phyloP scores from a whole-genome alignment of 169 alveolate species.

The Plasmodium cynomolgi region DNA sequence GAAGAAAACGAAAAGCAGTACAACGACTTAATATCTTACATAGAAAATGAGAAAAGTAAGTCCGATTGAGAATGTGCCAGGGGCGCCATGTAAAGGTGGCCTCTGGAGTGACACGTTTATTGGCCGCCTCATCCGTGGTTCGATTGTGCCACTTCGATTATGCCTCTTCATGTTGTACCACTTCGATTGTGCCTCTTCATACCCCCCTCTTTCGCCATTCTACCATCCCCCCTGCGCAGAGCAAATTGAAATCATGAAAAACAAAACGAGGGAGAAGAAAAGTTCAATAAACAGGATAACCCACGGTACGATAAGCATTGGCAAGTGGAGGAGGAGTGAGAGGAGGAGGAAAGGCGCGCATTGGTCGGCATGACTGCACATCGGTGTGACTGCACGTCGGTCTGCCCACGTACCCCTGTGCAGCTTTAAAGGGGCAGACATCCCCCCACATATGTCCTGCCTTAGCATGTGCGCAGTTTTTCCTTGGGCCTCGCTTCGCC shows the following conservation, averaged over 20 bases:
- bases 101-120: not conserved
- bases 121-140: not conserved
- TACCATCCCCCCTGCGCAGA: not conserved
- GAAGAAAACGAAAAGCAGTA: conserved; percentile 63
- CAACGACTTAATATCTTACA: conserved; percentile 56
- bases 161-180: not conserved
- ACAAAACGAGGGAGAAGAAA: conserved; percentile 54
- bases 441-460: not conserved
- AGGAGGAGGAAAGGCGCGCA: not conserved
- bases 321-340: not conserved
- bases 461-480: not conserved
- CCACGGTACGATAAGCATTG: conserved; percentile 22
- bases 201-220: not conserved
- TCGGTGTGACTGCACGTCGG: not conserved
- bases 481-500: not conserved
- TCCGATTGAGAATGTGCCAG: not conserved
- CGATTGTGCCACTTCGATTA: not conserved
- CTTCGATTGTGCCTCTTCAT: not conserved
- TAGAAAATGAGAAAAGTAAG: conserved; percentile 70
- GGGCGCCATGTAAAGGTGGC: not conserved
- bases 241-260: conserved; percentile 59
- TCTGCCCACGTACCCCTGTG: not conserved
- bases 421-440: not conserved
- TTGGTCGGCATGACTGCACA: not conserved
- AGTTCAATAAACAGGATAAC: conserved; percentile 57